phyloP scores from a whole-genome alignment of 352 stramenopile species.

The Pythium apleroticum region DNA sequence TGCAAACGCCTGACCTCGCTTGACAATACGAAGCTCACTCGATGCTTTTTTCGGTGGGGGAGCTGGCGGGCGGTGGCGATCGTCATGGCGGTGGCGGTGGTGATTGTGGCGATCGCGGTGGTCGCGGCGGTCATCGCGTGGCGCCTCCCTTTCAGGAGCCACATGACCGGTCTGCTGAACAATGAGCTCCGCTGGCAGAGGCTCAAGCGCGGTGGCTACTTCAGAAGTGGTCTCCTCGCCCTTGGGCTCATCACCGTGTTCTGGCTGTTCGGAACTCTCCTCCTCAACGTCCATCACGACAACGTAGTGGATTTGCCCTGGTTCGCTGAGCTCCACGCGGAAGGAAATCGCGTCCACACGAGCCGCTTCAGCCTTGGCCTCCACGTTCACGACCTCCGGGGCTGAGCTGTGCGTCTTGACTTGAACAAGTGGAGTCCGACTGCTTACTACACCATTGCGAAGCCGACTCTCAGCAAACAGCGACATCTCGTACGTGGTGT shows the following conservation, averaged over 20 bases:
- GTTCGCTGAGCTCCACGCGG: slow-evolving; percentile 25
- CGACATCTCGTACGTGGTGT: slow-evolving; percentile 40
- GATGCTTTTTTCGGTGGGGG: background rate
- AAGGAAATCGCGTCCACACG: slow-evolving; percentile 37
- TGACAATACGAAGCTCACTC: slow-evolving; percentile 6
- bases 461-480: slow-evolving; percentile 56
- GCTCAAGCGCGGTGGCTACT: background rate
- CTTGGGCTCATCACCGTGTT: background rate
- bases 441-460: slow-evolving; percentile 58
- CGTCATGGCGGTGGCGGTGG: slow-evolving; percentile 3
- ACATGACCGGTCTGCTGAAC: slow-evolving; percentile 8
- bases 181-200: slow-evolving; percentile 11
- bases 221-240: background rate
- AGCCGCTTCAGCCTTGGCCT: slow-evolving; percentile 31
- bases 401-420: slow-evolving; percentile 51
- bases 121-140: background rate
- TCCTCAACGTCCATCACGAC: slow-evolving; percentile 20
- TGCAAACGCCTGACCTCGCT: slow-evolving; percentile 7
- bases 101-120: slow-evolving; percentile 24
- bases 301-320: slow-evolving; percentile 52
- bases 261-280: background rate
- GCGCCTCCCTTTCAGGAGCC: background rate
- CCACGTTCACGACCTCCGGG: slow-evolving; percentile 27
- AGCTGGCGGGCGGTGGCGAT: background rate
- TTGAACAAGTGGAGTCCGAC: slow-evolving; percentile 5